Evolutionary conservation across 129 eudicot species (phyloP).

Genomic region (Heracleum sosnowskyi): DNA sequence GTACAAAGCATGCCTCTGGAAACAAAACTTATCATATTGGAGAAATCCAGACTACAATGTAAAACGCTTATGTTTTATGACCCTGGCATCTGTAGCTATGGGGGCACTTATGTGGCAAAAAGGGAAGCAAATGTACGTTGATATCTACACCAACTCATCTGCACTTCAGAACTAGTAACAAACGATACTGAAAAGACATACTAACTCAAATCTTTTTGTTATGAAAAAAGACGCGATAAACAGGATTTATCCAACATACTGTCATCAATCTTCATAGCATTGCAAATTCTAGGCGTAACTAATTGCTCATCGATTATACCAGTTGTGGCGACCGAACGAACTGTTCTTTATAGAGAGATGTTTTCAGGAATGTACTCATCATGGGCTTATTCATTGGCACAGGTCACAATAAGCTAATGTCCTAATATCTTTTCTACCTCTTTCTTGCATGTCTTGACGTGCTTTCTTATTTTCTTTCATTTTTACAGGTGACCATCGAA

Average conservation of each 20-base stretch:
- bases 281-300: conserved; percentile 25
- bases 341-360: conserved; percentile 14
- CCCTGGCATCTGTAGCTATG: conserved; percentile 2
- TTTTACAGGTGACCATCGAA: conserved; percentile 37
- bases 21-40: conserved; percentile 24
- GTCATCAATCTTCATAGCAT: conserved; percentile 51
- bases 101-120: conserved; percentile 18
- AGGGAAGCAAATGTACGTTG: conserved; percentile 13
- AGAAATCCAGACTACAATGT: conserved; percentile 14
- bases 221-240: conserved; percentile 1
- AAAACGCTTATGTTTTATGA: conserved; percentile 4
- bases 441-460: neutral
- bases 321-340: conserved; percentile 8
- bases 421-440: neutral
- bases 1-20: conserved; percentile 26
- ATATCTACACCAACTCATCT: neutral
- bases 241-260: conserved; percentile 29
- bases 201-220: neutral
- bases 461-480: neutral
- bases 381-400: conserved; percentile 19
- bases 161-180: neutral
- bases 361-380: conserved; percentile 25
- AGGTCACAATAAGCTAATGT: neutral
- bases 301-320: neutral
- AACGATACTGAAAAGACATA: neutral